Percentiles rank a stretch among this genome's conserved stretches.
These are phyloP conservation scores for Boletus patriciae DNA, from an alignment of 768 basidiomycete genomes.

Conservation along the genomic window DNA sequence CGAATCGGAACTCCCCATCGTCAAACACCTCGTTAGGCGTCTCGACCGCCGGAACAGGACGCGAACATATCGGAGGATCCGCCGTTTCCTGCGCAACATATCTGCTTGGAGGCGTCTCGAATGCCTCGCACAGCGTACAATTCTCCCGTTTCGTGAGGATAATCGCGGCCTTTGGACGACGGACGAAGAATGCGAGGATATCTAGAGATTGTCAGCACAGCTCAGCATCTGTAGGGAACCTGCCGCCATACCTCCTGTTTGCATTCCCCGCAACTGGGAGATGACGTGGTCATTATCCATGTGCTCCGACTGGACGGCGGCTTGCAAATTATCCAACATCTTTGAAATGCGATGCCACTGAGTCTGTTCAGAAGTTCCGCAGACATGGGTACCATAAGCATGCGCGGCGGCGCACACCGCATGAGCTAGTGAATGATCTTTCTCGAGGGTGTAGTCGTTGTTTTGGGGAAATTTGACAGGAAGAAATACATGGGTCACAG, in stretches of 20 bases:
- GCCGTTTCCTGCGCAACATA: too few relatives aligned
- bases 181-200: slow-evolving; percentile 37
- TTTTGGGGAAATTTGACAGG: background rate
- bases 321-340: slow-evolving; percentile 6
- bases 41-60: too few relatives aligned
- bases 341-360: slow-evolving; percentile 4
- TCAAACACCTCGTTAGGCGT: too few relatives aligned
- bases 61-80: too few relatives aligned
- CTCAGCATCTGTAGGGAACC: background rate
- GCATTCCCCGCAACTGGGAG: background rate
- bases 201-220: slow-evolving; percentile 24
- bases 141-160: slow-evolving; percentile 31
- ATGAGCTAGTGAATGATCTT: background rate
- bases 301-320: background rate
- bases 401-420: slow-evolving; percentile 3
- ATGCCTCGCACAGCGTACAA: slow-evolving; percentile 19
- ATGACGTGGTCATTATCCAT: background rate
- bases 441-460: background rate
- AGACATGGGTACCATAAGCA: background rate
- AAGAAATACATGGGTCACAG: slow-evolving; percentile 13
- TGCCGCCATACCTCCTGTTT: background rate
- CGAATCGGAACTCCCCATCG: too few relatives aligned
- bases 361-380: background rate
- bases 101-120: slow-evolving; percentile 24
- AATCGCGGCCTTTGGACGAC: slow-evolving; percentile 44